These are phyloP conservation scores for Amanita thiersii DNA, from an alignment of 768 basidiomycete genomes.

Conservation along the genomic window DNA sequence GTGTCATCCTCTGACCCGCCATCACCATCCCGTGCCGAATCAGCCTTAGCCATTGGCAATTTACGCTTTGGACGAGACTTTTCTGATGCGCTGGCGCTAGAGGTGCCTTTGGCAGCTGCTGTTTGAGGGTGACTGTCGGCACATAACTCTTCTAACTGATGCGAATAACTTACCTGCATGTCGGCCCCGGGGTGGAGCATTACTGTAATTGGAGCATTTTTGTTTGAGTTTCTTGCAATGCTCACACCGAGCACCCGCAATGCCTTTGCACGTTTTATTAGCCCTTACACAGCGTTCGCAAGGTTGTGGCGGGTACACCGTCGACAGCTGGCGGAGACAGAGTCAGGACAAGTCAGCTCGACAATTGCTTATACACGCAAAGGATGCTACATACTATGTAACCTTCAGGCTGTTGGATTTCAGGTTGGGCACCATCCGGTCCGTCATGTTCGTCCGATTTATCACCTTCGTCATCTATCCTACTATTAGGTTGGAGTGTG, in stretches of 20 bases:
- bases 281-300: conserved; percentile 39
- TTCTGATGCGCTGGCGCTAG: conserved; percentile 7
- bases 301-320: conserved; percentile 29
- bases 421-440: conserved; percentile 18
- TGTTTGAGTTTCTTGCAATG: conserved; percentile 38
- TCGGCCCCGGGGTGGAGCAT: conserved; percentile 32
- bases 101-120: conserved; percentile 4
- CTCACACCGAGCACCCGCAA: conserved; percentile 35
- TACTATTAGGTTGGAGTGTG: conserved; percentile 20
- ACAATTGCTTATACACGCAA: neutral
- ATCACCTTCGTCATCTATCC: conserved; percentile 17
- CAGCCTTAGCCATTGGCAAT: conserved; percentile 5
- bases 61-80: conserved; percentile 19
- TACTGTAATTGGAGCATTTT: conserved; percentile 36
- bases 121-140: neutral
- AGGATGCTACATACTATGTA: conserved; percentile 14
- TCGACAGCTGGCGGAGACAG: conserved; percentile 11
- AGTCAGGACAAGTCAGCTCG: neutral
- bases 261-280: conserved; percentile 32
- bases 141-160: neutral
- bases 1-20: conserved; percentile 20
- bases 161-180: conserved; percentile 23
- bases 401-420: conserved; percentile 17
- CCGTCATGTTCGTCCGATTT: conserved; percentile 22
- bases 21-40: conserved; percentile 14